phyloP scores from a whole-genome alignment of 345 rosid genomes.

The sweet orange (Citrus sinensis) region DNA sequence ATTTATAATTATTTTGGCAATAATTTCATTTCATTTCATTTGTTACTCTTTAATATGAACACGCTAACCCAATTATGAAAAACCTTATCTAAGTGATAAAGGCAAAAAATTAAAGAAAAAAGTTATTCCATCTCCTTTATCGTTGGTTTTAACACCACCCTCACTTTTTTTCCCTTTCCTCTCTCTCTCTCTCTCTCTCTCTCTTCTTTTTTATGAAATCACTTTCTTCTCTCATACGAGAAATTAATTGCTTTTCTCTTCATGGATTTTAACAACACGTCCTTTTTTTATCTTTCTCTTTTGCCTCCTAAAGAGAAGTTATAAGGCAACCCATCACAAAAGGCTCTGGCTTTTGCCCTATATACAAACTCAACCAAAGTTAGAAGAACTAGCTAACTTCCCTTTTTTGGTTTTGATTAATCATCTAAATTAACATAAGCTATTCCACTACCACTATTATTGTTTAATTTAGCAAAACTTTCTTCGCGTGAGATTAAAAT shows the following conservation, averaged over 20 bases:
- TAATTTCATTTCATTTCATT: slow-evolving; percentile 2
- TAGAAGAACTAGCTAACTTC: slow-evolving; percentile 2
- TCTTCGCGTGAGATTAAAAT: slow-evolving; percentile 1
- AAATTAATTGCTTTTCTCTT: slow-evolving; percentile 3
- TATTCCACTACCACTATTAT: not conserved
- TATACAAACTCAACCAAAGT: not conserved
- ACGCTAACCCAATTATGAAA: slow-evolving; percentile 17
- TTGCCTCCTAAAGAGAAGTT: slow-evolving; percentile 22
- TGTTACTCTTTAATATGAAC: slow-evolving; percentile 10
- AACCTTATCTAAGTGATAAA: slow-evolving; percentile 27
- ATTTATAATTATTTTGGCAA: not conserved
- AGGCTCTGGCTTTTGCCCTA: slow-evolving; percentile 22
- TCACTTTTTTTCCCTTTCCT: not conserved
- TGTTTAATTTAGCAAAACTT: slow-evolving; percentile 2
- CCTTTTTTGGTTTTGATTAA: not conserved
- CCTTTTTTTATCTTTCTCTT: slow-evolving; percentile 12
- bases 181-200: not conserved
- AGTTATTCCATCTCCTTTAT: slow-evolving; percentile 26
- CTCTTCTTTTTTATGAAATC: slow-evolving; percentile 14
- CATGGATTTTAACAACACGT: not conserved
- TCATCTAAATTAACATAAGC: not conserved
- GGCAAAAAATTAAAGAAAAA: slow-evolving; percentile 24
- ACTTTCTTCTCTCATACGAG: slow-evolving; percentile 23
- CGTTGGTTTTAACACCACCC: slow-evolving; percentile 24
- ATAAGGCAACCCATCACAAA: slow-evolving; percentile 14